Evolutionary conservation across 73 alveolate genomes (phyloP).

Genomic region (Blepharisma japonicum): DNA sequence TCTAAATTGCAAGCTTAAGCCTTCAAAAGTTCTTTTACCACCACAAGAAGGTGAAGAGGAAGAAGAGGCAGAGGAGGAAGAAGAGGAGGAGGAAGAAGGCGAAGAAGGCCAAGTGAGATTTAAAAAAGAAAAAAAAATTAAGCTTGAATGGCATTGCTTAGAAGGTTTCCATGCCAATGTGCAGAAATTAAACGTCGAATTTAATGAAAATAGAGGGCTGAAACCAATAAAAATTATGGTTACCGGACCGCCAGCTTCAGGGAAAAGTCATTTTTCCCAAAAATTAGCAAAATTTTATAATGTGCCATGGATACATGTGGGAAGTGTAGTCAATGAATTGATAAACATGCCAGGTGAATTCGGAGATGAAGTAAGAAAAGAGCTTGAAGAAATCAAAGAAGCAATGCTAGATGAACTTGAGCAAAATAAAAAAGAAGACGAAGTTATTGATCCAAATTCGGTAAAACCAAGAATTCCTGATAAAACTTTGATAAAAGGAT

Average conservation of each 20-base stretch:
- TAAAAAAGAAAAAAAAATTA: conserved; percentile 42
- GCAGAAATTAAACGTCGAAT: conserved; percentile 57
- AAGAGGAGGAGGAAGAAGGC: conserved; percentile 28
- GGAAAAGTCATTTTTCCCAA: conserved; percentile 70
- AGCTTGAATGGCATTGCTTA: conserved; percentile 79
- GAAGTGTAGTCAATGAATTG: conserved; percentile 53
- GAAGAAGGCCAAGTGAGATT: conserved; percentile 21
- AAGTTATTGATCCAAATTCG: conserved; percentile 17
- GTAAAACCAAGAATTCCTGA: conserved; percentile 57
- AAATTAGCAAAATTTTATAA: conserved; percentile 67
- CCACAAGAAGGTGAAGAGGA: conserved; percentile 15
- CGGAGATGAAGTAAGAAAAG: conserved; percentile 67
- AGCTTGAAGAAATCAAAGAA: conserved; percentile 40
- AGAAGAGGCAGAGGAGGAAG: conserved; percentile 21
- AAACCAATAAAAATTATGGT: conserved; percentile 65
- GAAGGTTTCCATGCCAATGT: conserved; percentile 55
- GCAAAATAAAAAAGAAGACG: conserved; percentile 19
- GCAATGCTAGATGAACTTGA: conserved; percentile 22
- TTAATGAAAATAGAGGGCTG: conserved; percentile 67
- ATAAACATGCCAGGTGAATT: conserved; percentile 18
- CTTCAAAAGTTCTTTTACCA: conserved; percentile 3
- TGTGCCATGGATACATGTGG: conserved; percentile 74
- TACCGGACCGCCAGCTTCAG: conserved; percentile 91
- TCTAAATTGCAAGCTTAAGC: not conserved
- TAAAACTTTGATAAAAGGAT: conserved; percentile 65